These are phyloP conservation scores for Cladosporium sp. DNA, from an alignment of 2,329 filamentous ascomycete genomes.

Conservation along the genomic window DNA sequence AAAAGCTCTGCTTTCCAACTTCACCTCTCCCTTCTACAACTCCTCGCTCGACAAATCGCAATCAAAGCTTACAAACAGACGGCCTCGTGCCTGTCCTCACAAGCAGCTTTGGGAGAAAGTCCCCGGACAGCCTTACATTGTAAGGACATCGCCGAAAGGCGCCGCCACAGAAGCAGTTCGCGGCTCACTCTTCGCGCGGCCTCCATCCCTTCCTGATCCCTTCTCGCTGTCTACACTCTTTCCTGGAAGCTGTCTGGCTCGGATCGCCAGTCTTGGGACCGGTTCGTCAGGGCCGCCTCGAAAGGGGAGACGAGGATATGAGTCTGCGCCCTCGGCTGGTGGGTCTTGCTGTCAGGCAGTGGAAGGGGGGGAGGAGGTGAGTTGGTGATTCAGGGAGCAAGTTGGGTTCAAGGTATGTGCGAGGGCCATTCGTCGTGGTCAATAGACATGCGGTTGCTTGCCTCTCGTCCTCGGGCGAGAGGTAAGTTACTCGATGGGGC, in stretches of 20 bases:
- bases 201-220: slow-evolving; percentile 43
- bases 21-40: slow-evolving; percentile 48
- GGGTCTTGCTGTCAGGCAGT: slow-evolving; percentile 29
- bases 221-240: slow-evolving; percentile 49
- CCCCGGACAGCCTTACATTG: slow-evolving; percentile 77
- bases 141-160: slow-evolving; percentile 80
- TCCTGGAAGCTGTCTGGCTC: slow-evolving; percentile 27
- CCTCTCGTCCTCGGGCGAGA: slow-evolving; percentile 16
- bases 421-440: slow-evolving; percentile 79
- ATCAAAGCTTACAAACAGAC: slow-evolving; percentile 94
- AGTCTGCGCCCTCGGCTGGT: slow-evolving; percentile 57
- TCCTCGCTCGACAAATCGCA: slow-evolving; percentile 99
- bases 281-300: slow-evolving; percentile 32
- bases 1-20: slow-evolving; percentile 19
- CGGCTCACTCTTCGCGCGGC: slow-evolving; percentile 68
- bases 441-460: slow-evolving; percentile 98
- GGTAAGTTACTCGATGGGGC: slow-evolving; percentile 98
- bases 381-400: slow-evolving; percentile 31
- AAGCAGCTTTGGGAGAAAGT: slow-evolving; percentile 98
- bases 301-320: slow-evolving; percentile 71
- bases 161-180: slow-evolving; percentile 94
- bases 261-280: slow-evolving; percentile 40
- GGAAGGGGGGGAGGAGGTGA: slow-evolving; percentile 31
- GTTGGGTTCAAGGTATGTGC: slow-evolving; percentile 42
- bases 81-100: slow-evolving; percentile 41